Evolutionary conservation across 805 yeast genomes (phyloP), one percentile per base, ranked within the genome.

Genomic region (Geotrichum ghanense): DNA sequence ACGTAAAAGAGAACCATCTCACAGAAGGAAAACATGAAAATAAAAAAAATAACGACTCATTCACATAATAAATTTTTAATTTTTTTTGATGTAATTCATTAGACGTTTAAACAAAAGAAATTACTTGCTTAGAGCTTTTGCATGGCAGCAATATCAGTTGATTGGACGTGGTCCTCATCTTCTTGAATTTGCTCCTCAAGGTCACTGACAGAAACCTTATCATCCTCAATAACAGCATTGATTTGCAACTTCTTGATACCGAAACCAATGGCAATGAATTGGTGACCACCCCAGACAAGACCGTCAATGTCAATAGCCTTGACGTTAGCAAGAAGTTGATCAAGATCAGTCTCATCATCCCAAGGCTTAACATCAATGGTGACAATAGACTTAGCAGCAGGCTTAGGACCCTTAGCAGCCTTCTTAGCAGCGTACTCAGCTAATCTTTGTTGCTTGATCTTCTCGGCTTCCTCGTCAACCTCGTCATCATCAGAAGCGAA

Each of bases 241-340:
- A 92, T 85, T 79, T 92, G 98, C 70, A 92, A 81, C 80, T 92
- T 92, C 84, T 86, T 86, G 79, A 92, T 90, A 81, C 99, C 99
- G 83, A 78, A 92, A 73, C 98, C 99, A 65, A 92, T 94, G 67
- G 96, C 92, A 62, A 92, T 76, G 75, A 81, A 88, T 75, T 83
- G 89, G 79, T 75, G 82, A 64, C 89, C 96, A 85, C 99, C 99
- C 98, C 98, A 92, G 57, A 71, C 72, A 67, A 92, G 81, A 81
- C 99, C 99, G 42, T 92, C 98, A 74, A 70, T 71, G 68, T 79
- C 85, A 61, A 90, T 71, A 60, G 76, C 65, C 79, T 87, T 89
- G 65, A 88, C 96, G 72, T 79, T 78, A 54, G 83, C 89, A 60
- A 86, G 71, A 74, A 92, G 67, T 71, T 81, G 82, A 54, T 92